A percentile compares a stretch with the other conserved stretches of the same genome.
Conservation (phyloP, 352 stramenopile genomes). For the Globisporangium echinulatum region DNA sequence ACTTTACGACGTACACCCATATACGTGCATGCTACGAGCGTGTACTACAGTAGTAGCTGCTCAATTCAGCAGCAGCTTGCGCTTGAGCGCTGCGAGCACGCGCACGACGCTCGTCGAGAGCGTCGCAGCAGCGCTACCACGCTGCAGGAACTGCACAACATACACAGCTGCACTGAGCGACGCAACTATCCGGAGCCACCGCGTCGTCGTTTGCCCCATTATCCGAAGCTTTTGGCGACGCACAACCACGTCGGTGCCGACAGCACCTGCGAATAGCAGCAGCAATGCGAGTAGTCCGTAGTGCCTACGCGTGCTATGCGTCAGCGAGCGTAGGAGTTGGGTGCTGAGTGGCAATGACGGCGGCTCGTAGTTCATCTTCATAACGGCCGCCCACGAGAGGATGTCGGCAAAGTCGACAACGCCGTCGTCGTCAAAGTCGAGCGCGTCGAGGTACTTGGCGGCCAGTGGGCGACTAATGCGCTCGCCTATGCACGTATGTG, state of each 20-base stretch:
- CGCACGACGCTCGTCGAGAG: not conserved
- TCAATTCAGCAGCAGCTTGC: not conserved
- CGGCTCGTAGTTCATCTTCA: conserved; percentile 56
- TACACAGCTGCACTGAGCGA: conserved; percentile 17
- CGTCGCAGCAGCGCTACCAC: too few relatives aligned
- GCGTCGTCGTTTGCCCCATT: too few relatives aligned
- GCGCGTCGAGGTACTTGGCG: conserved; percentile 51
- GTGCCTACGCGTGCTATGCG: conserved; percentile 10
- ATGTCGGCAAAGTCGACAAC: conserved; percentile 74
- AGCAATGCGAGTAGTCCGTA: conserved; percentile 1
- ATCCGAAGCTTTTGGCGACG: too few relatives aligned
- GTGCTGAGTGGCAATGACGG: not conserved
- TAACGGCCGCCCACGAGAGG: conserved; percentile 63
- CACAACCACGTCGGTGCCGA: too few relatives aligned
- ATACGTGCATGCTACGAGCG: too few relatives aligned
- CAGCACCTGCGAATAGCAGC: too few relatives aligned
- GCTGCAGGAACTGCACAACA: conserved; percentile 15
- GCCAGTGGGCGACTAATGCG: conserved; percentile 41
- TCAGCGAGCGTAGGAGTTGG: conserved; percentile 2
- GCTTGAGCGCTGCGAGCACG: conserved; percentile 2
- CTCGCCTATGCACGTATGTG: conserved; percentile 27
- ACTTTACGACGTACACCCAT: too few relatives aligned
- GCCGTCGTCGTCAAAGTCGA: conserved; percentile 72
- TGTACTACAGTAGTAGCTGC: too few relatives aligned
- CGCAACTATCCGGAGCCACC: conserved; percentile 4